phyloP scores from a whole-genome alignment of 2,329 filamentous ascomycete genomes.

The Scedosporium boydii region DNA sequence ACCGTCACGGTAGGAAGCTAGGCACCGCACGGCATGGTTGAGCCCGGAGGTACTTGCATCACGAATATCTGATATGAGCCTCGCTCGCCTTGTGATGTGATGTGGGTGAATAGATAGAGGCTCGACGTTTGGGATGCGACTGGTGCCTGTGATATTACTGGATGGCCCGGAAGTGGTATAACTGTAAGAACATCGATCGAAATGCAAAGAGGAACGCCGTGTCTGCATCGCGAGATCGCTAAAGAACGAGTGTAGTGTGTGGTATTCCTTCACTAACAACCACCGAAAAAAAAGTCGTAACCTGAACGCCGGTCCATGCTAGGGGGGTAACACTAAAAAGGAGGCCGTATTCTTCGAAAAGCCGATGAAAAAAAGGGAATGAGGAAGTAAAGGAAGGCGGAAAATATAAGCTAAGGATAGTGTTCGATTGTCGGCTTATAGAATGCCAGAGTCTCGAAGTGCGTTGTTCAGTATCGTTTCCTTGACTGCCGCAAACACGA shows the following conservation, averaged over 20 bases:
- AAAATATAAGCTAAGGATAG: conserved; percentile 6
- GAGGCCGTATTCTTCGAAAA: not conserved
- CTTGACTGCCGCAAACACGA: conserved; percentile 97
- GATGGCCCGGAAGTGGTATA: too few species aligned
- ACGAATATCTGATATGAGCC: too few species aligned
- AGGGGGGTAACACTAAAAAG: conserved; percentile 11
- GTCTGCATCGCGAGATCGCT: not conserved
- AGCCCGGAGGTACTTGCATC: too few species aligned
- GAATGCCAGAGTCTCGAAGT: conserved; percentile 93
- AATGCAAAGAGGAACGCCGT: not conserved
- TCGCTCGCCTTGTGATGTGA: too few species aligned
- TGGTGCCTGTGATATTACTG: too few species aligned
- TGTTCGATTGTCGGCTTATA: conserved; percentile 27
- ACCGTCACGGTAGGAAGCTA: too few species aligned
- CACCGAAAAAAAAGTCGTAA: conserved; percentile 12
- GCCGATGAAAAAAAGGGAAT: not conserved
- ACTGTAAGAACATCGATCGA: not conserved
- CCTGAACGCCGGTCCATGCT: conserved; percentile 15
- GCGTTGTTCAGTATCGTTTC: conserved; percentile 98
- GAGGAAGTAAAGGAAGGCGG: conserved; percentile 10
- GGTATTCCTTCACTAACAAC: conserved; percentile 7
- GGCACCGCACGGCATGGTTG: too few species aligned
- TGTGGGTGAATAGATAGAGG: too few species aligned
- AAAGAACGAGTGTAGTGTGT: not conserved
- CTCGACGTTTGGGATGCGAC: too few species aligned